Base-by-base conservation (phyloP, 2,329 filamentous ascomycete species). In the Aspergillus pseudonomiae region DNA sequence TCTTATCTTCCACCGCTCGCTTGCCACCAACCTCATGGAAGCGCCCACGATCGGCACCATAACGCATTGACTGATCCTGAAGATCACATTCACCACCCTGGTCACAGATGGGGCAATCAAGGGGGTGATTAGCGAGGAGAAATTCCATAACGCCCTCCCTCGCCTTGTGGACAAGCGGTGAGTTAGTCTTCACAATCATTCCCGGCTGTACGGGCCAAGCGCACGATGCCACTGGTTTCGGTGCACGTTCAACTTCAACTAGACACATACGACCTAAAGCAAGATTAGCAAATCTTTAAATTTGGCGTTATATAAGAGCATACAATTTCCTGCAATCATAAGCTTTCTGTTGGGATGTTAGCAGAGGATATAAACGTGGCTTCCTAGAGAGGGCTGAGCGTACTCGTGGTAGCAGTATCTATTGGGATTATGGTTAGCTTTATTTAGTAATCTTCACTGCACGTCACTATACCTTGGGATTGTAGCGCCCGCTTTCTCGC, bases 121-220 rank as follows among this genome's bases (percentile, higher is more conserved):
- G 87, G 56, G 94, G 94, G 79, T 98, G 94, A 80, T 98, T 98
- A 73, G 94, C 93, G 66, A 99, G 88, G 69, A 99, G 84, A 75
- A 99, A 99, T 78, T 99, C 95, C 95, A 98, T 99, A 58, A 99
- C 93, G 78, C 95, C 95, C 85, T 99, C 95, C 77, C 95, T 89
- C 72, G 95, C 95, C 84, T 99, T 99, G 86, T 99, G 95, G 73
- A 93, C 91, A 68, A 98, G 87, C 50, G 94, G 92, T 62, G 95
- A 97, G 82, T 97, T 93, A 68, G 95, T 99, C 88, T 98, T 97
- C 74, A 99, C 95, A 59, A 97, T 93, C 95, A 99, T 99, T 66
- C 95, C 95, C 61, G 95, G 92, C 80, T 97, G 94, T 71, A 98
- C 95, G 59, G 95, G 95, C 95, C 95, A 99, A 72, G 95, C 95